Percentiles rank a stretch among this genome's conserved stretches.
Conservation (phyloP, 306 rosid species). For the Vicia sativa region DNA sequence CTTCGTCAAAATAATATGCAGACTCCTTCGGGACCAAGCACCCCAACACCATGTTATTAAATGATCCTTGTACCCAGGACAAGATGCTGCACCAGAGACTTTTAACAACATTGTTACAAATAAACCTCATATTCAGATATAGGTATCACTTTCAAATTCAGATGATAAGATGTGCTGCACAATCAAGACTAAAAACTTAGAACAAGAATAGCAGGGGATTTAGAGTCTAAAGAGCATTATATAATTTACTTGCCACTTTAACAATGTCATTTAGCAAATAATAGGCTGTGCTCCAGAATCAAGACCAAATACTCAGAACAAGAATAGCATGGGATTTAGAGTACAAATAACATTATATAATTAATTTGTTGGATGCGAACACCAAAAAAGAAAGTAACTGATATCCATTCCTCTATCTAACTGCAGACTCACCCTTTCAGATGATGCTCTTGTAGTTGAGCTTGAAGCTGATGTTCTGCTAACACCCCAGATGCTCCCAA, state of each 20-base stretch:
- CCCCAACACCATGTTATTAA: too few relatives aligned
- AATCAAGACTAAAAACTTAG: constrained; percentile 20
- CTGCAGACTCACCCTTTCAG: constrained; percentile 77
- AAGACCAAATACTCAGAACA: not conserved
- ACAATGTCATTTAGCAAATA: constrained; percentile 17
- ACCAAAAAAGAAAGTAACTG: constrained; percentile 2
- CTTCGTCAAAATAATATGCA: constrained; percentile 9
- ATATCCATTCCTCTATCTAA: constrained; percentile 15
- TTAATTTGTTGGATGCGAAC: not conserved
- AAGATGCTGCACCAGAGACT: constrained; percentile 17
- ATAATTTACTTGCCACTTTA: not conserved
- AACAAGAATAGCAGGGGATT: not conserved
- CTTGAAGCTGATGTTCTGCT: constrained; percentile 98
- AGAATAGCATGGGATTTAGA: constrained; percentile 1
- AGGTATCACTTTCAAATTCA: not conserved
- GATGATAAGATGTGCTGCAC: constrained; percentile 26
- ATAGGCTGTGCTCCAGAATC: constrained; percentile 27
- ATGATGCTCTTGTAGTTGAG: constrained; percentile 89
- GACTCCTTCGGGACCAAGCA: not conserved
- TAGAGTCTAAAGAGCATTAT: not conserved
- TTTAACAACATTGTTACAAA: constrained; percentile 6
- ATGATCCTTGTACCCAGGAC: constrained; percentile 20
- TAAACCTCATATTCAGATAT: constrained; percentile 20
- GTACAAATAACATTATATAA: constrained; percentile 13
- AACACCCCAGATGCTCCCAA: constrained; percentile 95